phyloP scores from a whole-genome alignment of 768 basidiomycete species.

The Lactarius deliciosus region DNA sequence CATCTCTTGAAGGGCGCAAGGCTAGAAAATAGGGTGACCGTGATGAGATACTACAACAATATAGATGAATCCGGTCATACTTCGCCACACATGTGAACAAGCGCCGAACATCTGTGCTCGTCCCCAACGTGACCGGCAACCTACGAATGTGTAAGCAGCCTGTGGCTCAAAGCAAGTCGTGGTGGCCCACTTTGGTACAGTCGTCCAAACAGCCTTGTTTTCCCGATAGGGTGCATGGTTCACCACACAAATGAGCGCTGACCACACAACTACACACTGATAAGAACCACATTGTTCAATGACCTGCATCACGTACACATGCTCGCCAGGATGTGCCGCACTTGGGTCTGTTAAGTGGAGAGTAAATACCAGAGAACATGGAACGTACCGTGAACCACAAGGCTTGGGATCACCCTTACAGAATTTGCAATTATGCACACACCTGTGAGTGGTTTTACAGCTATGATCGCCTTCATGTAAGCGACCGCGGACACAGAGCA shows the following conservation, averaged over 20 bases:
- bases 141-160: conserved; percentile 34
- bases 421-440: conserved; percentile 46
- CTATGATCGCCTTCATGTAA: conserved; percentile 49
- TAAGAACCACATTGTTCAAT: neutral
- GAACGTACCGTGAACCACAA: conserved; percentile 51
- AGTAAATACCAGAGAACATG: neutral
- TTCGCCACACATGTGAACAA: conserved; percentile 55
- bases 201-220: conserved; percentile 51
- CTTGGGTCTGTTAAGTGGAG: conserved; percentile 34
- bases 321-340: conserved; percentile 57
- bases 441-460: conserved; percentile 52
- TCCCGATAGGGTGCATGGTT: conserved; percentile 46
- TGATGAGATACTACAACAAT: neutral
- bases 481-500: conserved; percentile 48
- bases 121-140: conserved; percentile 47
- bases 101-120: conserved; percentile 54
- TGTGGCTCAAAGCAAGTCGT: neutral
- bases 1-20: conserved; percentile 24
- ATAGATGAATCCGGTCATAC: conserved; percentile 34
- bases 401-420: conserved; percentile 36
- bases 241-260: conserved; percentile 54
- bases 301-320: conserved; percentile 44
- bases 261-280: conserved; percentile 48
- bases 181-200: conserved; percentile 49
- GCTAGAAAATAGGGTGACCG: conserved; percentile 9